Evolutionary conservation across 371 early-diverging fungal genomes (phyloP), one percentile per base, ranked within the genome.

Genomic region (Circinella minor): DNA sequence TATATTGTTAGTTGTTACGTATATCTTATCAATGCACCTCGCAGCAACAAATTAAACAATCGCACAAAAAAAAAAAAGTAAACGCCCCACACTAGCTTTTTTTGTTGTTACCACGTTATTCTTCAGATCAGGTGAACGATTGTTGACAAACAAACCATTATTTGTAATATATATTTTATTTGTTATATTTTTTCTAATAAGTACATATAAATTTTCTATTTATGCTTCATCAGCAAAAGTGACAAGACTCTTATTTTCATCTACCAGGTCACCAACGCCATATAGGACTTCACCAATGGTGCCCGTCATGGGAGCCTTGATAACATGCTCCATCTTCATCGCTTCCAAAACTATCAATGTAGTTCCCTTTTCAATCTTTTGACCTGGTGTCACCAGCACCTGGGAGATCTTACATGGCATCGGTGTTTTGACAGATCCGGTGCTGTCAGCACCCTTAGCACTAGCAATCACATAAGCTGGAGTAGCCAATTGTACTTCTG

Each of bases 251-350:
- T 96, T 93, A 74, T 94, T 93, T 74, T 96, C 96, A 3, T 85
- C 92, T 34, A 96, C 98, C 69, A 97, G 79, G 46, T 97, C 95
- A 39, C 98, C 98, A 3, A 93, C 92, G 47, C 77, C 86, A 79
- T 91, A 95, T 70, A 88, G 66, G 27, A 97, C 89, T 67, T 90
- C 86, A 59, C 89, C 85, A 63, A 98, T 81, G 5, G 83, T 85
- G 39, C 96, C 98, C 34, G 88, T 85, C 43, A 80, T 70, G 5
- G 98, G 96, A 5, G 96, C 91, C 78, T 91, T 92, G 72, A 98
- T 92, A 59, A 94, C 89, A 71, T 98, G 97, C 85, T 98, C 97
- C 98, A 98, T 98, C 87, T 98, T 98, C 98, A 98, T 98, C 20
- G 98, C 98, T 74, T 98, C 98, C 54, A 98, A 83, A 36, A 98